A percentile compares a stretch with the other conserved stretches of the same genome.
Conservation (phyloP, 257 asterid species). For the Ballota nigra region DNA sequence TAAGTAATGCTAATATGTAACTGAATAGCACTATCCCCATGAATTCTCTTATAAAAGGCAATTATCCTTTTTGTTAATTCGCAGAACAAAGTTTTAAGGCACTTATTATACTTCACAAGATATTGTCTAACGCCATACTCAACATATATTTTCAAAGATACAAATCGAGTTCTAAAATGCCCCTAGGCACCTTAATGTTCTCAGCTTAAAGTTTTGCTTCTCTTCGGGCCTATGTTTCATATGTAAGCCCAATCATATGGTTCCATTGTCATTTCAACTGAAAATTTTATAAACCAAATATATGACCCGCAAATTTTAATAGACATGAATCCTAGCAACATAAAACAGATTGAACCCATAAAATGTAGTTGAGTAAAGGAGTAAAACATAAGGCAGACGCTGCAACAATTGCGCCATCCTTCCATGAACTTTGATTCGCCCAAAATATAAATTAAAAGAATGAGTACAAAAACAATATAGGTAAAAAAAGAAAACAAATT, state of each 20-base stretch:
- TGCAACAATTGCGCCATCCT: background rate
- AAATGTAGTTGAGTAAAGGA: background rate
- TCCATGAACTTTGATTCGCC: background rate
- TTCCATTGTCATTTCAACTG: no score
- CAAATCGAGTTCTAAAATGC: background rate
- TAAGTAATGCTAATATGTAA: background rate
- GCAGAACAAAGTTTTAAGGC: background rate
- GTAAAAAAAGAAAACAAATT: background rate
- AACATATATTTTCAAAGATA: background rate
- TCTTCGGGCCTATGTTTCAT: no score
- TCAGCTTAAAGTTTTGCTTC: background rate
- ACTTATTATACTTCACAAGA: background rate
- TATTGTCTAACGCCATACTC: background rate
- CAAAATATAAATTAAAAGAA: background rate
- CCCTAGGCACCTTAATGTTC: background rate
- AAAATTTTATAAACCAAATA: no score
- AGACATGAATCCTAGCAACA: background rate
- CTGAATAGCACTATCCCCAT: background rate
- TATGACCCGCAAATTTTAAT: no score
- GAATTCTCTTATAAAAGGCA: background rate
- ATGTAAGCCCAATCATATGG: no score
- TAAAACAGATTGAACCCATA: background rate
- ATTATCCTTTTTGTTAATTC: background rate
- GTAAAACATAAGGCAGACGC: background rate
- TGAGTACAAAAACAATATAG: no score